A percentile compares a stretch with the other conserved stretches of the same genome.
Conservation (phyloP, 257 asterid species). For the Solanum virginianum region DNA sequence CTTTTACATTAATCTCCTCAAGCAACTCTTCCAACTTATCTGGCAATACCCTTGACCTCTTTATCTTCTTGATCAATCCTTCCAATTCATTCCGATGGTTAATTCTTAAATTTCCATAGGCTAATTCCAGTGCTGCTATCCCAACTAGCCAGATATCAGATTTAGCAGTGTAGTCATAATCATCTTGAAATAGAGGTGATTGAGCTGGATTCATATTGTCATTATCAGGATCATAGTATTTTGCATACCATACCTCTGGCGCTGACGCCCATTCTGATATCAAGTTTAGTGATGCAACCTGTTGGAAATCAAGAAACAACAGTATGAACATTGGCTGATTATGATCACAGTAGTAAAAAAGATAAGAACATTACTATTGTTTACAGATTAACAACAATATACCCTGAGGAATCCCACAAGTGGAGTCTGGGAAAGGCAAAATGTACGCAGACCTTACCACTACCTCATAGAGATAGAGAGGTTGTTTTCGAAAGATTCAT, state of each 20-base stretch:
- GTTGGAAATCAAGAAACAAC: background rate
- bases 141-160: background rate
- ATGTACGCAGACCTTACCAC: too few species aligned
- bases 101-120: background rate
- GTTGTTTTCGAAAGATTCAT: too few species aligned
- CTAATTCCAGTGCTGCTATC: background rate
- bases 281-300: background rate
- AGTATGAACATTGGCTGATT: too few species aligned
- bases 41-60: background rate
- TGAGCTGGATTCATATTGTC: background rate
- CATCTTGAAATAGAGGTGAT: background rate
- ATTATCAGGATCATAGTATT: background rate
- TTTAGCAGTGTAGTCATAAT: background rate
- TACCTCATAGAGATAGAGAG: too few species aligned
- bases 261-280: background rate
- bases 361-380: too few species aligned
- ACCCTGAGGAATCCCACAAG: too few species aligned
- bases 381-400: too few species aligned
- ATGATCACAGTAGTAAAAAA: too few species aligned
- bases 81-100: background rate
- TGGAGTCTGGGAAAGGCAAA: too few species aligned
- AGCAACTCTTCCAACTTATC: background rate
- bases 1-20: background rate
- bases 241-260: background rate
- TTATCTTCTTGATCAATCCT: background rate